Conservation (phyloP, 1,284 basidiomycete species). For the Retiboletus flavoniger region DNA sequence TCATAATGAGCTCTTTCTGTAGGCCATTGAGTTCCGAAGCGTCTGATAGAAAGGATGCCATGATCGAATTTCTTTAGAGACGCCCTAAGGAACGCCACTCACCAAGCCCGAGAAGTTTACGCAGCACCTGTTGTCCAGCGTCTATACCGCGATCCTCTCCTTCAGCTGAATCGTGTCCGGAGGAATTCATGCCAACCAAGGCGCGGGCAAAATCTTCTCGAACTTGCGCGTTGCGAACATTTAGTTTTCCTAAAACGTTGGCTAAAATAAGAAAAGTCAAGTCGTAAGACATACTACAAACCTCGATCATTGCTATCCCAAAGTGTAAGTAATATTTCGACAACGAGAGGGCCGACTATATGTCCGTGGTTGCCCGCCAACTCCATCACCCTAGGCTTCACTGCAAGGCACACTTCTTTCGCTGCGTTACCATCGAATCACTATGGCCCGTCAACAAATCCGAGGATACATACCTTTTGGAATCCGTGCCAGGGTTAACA, state of each 20-base stretch:
- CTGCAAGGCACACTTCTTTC: background rate
- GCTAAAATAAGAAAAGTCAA: background rate
- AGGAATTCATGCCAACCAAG: conserved; percentile 5
- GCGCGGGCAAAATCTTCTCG: conserved; percentile 20
- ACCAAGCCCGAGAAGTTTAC: conserved; percentile 24
- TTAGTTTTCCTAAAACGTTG: conserved; percentile 5
- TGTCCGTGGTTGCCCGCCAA: conserved; percentile 9
- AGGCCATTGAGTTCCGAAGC: background rate
- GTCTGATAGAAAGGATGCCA: conserved; percentile 4
- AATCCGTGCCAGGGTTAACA: conserved; percentile 17
- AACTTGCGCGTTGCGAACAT: conserved; percentile 2
- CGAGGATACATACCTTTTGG: conserved; percentile 8
- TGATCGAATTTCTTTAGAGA: background rate
- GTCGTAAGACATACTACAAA: background rate
- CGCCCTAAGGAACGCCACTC: background rate
- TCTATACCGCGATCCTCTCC: background rate
- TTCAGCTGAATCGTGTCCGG: background rate
- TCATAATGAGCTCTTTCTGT: conserved; percentile 9
- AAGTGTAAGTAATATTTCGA: conserved; percentile 18
- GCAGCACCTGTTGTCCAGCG: conserved; percentile 4
- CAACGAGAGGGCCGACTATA: conserved; percentile 21
- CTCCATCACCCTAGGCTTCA: conserved; percentile 12
- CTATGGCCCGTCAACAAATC: background rate
- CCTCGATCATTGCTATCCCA: conserved; percentile 5
- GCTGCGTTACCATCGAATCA: background rate